Conservation (phyloP, 2,329 filamentous ascomycete species). For the Truncatella angustata region DNA sequence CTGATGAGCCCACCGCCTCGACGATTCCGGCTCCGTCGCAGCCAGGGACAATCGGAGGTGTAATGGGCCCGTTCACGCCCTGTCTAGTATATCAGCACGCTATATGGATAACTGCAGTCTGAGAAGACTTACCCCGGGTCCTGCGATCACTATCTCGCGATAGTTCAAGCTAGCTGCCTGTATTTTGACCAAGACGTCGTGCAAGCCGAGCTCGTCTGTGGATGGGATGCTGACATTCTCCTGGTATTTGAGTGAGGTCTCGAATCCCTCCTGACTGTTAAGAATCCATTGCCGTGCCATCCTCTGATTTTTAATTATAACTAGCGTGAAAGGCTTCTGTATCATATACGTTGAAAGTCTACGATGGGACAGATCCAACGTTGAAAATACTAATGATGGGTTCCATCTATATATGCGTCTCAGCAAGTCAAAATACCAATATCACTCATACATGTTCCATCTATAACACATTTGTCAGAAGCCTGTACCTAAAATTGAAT, state of each 20-base stretch:
- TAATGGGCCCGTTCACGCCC: slow-evolving; percentile 6
- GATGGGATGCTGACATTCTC: neutral
- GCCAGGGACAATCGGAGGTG: slow-evolving; percentile 16
- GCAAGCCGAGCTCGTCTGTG: slow-evolving; percentile 40
- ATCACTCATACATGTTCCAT: neutral
- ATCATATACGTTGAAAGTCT: neutral
- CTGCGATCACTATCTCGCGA: slow-evolving; percentile 32
- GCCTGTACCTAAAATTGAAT: slow-evolving; percentile 7
- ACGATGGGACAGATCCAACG: neutral
- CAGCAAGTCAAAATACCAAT: neutral
- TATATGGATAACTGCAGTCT: neutral
- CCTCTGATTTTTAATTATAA: neutral
- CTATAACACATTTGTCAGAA: no score
- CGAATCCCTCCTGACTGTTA: slow-evolving; percentile 32
- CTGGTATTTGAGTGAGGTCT: slow-evolving; percentile 31
- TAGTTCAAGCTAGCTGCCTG: slow-evolving; percentile 38
- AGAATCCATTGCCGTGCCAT: slow-evolving; percentile 24
- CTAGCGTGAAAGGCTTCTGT: neutral
- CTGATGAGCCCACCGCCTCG: slow-evolving; percentile 23
- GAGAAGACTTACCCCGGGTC: neutral
- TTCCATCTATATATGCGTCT: neutral
- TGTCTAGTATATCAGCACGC: neutral
- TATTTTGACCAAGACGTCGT: slow-evolving; percentile 54
- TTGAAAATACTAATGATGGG: neutral
- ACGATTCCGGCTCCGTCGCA: slow-evolving; percentile 52